Evolutionary conservation across 2,329 filamentous ascomycete species (phyloP).

Genomic region (Trichophyton rubrum): DNA sequence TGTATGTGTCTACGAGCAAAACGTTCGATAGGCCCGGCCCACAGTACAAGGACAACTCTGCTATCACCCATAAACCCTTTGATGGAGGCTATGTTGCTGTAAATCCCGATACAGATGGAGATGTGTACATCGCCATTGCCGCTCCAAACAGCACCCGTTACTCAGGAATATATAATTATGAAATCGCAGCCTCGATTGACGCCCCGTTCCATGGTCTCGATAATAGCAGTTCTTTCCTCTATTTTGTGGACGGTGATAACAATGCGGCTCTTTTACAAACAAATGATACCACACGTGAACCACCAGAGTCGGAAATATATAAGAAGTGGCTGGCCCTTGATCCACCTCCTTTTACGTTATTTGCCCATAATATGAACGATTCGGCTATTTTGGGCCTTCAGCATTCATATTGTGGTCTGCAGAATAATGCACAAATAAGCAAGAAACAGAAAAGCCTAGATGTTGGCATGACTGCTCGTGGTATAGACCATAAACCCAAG

Average conservation of each 20-base stretch:
- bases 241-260: conserved; percentile 76
- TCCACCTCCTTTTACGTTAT: conserved; percentile 60
- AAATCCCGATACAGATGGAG: conserved; percentile 45
- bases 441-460: conserved; percentile 48
- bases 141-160: conserved; percentile 56
- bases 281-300: conserved; percentile 50
- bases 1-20: conserved; percentile 60
- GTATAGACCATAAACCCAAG: conserved; percentile 55
- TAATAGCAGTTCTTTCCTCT: conserved; percentile 44
- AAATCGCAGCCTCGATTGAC: conserved; percentile 73
- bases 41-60: conserved; percentile 29
- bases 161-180: conserved; percentile 59
- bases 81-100: conserved; percentile 58
- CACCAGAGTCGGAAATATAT: conserved; percentile 37
- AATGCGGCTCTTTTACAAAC: conserved; percentile 68
- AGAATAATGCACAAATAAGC: conserved; percentile 50
- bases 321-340: conserved; percentile 45
- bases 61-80: conserved; percentile 40
- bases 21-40: conserved; percentile 57
- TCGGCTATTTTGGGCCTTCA: conserved; percentile 53
- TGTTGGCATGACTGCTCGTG: conserved; percentile 56
- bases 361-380: conserved; percentile 52
- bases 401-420: conserved; percentile 71
- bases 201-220: conserved; percentile 56
- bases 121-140: conserved; percentile 64